Evolutionary conservation across 306 rosid genomes (phyloP).

Genomic region (Boehmeria nivea): DNA sequence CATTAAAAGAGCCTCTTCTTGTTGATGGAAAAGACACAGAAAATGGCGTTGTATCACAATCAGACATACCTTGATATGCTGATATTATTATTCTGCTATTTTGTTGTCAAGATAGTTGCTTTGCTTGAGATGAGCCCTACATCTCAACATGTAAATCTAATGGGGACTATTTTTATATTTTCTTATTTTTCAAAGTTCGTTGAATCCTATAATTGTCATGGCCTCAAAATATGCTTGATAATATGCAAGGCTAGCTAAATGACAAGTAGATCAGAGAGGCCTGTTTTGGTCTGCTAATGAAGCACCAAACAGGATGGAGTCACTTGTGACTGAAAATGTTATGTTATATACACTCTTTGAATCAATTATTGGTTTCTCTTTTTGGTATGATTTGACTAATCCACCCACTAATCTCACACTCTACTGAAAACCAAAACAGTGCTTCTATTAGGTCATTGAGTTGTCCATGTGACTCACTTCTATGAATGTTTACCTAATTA

Average conservation of each 20-base stretch:
- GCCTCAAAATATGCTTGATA: neutral
- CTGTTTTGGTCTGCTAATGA: neutral
- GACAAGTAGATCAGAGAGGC: conserved; percentile 4
- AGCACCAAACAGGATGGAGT: conserved; percentile 1
- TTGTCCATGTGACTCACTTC: neutral
- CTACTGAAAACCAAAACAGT: too few species aligned
- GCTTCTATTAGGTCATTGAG: neutral
- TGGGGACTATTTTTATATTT: neutral
- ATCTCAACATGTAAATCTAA: conserved; percentile 17
- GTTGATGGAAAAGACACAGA: conserved; percentile 26
- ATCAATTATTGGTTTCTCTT: too few species aligned
- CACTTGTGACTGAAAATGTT: neutral
- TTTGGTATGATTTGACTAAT: too few species aligned
- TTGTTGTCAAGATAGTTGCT: conserved; percentile 2
- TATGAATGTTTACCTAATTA: too few species aligned
- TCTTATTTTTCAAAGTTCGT: neutral
- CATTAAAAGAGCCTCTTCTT: conserved; percentile 43
- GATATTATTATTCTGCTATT: neutral
- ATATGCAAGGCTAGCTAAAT: neutral
- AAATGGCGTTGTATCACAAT: conserved; percentile 15
- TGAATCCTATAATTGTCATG: neutral
- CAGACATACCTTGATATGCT: conserved; percentile 39
- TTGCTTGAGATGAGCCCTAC: conserved; percentile 7
- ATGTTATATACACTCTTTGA: neutral
- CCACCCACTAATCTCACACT: too few species aligned